phyloP scores from a whole-genome alignment of 2,329 filamentous ascomycete genomes.

The Dactylellina drechsleri region DNA sequence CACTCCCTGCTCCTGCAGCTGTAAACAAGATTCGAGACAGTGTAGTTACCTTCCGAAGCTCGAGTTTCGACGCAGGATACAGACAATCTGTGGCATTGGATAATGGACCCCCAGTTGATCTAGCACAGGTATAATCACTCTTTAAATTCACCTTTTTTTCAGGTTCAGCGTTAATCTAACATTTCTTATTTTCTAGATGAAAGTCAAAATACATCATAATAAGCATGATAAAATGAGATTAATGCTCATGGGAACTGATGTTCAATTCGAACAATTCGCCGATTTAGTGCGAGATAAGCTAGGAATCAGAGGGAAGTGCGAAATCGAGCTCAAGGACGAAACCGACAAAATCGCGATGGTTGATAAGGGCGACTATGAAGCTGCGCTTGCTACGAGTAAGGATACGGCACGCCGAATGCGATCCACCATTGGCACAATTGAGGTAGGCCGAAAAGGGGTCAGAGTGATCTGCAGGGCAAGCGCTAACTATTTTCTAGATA shows the following conservation, averaged over 20 bases:
- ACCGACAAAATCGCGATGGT: constrained; percentile 96
- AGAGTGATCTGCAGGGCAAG: background rate
- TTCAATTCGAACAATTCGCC: constrained; percentile 80
- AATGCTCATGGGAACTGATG: constrained; percentile 80
- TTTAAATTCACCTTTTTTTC: constrained; percentile 4
- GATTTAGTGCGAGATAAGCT: constrained; percentile 88
- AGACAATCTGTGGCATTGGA: constrained; percentile 56
- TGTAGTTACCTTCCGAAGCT: constrained; percentile 58
- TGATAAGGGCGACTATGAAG: constrained; percentile 93
- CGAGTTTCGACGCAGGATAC: constrained; percentile 60
- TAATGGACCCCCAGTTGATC: constrained; percentile 44
- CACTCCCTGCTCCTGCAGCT: constrained; percentile 67
- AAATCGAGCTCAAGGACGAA: constrained; percentile 88
- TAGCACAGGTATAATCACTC: constrained; percentile 24
- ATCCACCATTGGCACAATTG: constrained; percentile 88
- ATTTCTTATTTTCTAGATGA: constrained; percentile 68
- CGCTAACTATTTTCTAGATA: constrained; percentile 21
- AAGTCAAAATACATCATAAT: constrained; percentile 84
- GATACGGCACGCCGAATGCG: constrained; percentile 76
- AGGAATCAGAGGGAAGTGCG: constrained; percentile 78
- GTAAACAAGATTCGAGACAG: constrained; percentile 38
- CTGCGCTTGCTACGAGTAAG: constrained; percentile 78
- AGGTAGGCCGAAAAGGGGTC: constrained; percentile 72
- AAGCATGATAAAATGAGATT: constrained; percentile 84
- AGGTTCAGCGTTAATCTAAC: background rate